A percentile compares a stretch with the other conserved stretches of the same genome.
These are phyloP conservation scores for Pholiota adiposa DNA, from an alignment of 1,284 basidiomycete genomes.

Conservation along the genomic window DNA sequence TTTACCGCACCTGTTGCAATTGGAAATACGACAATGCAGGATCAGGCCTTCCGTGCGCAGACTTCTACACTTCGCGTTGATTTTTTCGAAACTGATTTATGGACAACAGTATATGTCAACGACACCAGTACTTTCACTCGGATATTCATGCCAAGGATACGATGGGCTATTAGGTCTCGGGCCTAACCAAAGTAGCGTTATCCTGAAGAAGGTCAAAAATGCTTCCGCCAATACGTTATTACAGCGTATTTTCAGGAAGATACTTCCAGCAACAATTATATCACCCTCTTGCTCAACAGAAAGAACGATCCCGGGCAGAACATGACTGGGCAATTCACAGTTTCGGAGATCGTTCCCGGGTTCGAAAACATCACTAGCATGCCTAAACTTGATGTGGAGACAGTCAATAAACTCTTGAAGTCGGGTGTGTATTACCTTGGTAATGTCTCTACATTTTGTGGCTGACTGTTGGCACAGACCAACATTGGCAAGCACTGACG, in stretches of 20 bases:
- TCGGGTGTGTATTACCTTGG: constrained; percentile 33
- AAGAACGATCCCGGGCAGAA: constrained; percentile 53
- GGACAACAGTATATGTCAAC: constrained; percentile 59
- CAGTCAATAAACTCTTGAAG: constrained; percentile 56
- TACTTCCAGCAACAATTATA: constrained; percentile 59
- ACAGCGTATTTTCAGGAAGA: constrained; percentile 65
- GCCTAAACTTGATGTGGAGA: constrained; percentile 70
- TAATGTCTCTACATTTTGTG: not conserved
- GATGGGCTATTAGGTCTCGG: constrained; percentile 76
- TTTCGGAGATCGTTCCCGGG: constrained; percentile 59
- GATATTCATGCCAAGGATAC: constrained; percentile 66
- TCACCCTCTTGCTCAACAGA: constrained; percentile 71
- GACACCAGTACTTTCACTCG: constrained; percentile 70
- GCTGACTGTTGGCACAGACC: constrained; percentile 44
- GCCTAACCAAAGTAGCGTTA: constrained; percentile 70
- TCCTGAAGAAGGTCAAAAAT: constrained; percentile 58
- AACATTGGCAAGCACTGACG: constrained; percentile 78
- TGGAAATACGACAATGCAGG: constrained; percentile 56
- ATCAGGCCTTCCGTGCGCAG: constrained; percentile 73
- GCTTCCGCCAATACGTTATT: constrained; percentile 58
- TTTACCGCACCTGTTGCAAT: constrained; percentile 60
- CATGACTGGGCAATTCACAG: constrained; percentile 60
- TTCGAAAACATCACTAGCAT: constrained; percentile 64
- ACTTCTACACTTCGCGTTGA: not conserved
- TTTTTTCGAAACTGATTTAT: not conserved